Evolutionary conservation across 148 eudicot species (phyloP).

Genomic region (Rhododendron vialii): DNA sequence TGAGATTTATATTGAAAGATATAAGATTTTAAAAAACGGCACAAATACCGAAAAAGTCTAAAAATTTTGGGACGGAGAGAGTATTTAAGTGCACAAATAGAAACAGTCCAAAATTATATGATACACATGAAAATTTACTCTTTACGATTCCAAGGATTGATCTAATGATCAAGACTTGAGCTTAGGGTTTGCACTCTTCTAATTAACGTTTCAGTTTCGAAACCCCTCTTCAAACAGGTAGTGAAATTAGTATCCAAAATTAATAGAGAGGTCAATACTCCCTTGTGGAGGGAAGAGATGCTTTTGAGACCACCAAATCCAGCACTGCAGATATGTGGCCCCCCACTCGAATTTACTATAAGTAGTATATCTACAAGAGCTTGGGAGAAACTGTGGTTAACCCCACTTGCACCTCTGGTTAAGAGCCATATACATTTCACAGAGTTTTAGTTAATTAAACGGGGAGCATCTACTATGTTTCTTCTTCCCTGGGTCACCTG

Average conservation of each 20-base stretch:
- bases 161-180: no score
- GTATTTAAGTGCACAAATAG: neutral
- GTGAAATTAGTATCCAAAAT: no score
- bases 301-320: neutral
- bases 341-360: neutral
- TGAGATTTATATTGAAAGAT: no score
- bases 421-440: neutral
- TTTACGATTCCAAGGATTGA: no score
- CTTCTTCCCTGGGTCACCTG: constrained; percentile 29
- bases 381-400: constrained; percentile 5
- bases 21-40: no score
- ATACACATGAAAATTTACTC: no score
- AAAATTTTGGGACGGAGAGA: no score
- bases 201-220: no score
- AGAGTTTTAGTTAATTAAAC: neutral
- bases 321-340: constrained; percentile 2
- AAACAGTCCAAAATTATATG: no score
- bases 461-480: neutral
- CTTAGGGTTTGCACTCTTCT: no score
- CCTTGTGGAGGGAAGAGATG: neutral
- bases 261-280: neutral
- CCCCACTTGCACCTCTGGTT: constrained; percentile 5
- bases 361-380: neutral
- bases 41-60: no score
- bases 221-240: no score